Evolutionary conservation across 2,329 filamentous ascomycete genomes (phyloP), one percentile per base, ranked within the genome.

Genomic region (Aureobasidium mangrovei): DNA sequence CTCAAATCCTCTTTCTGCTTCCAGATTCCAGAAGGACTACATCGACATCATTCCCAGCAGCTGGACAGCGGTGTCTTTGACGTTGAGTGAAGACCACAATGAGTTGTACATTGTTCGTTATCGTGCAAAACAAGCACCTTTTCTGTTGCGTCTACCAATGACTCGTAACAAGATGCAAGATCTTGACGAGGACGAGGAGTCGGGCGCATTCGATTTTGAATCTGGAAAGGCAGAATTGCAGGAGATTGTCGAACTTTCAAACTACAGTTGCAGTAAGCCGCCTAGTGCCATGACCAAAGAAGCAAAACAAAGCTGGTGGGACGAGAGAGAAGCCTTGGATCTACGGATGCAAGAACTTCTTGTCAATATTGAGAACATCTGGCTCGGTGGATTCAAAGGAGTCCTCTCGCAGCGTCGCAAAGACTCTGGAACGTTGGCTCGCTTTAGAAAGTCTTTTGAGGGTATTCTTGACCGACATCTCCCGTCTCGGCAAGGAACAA

Each of bases 341-440:
- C 72, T 73, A 32, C 83, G 88, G 7, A 76, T 98, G 27, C 83
- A 82, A 58, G 84, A 87, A 48, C 78, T 98, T 7, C 76, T 98
- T 1, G 77, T 83, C 53, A 94, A 89, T 57, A 86, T 98, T 38
- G 91, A 98, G 69, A 85, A 87, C 58, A 84, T 93, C 26, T 98
- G 93, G 93, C 80, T 98, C 4, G 91, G 91, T 46, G 93, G 93
- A 0, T 98, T 98, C 77, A 85, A 84, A 55, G 91, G 91, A 12
- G 85, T 98, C n/a, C 91, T 98, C 65, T 91, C 89, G 1, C 85
- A 88, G 53, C 80, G 86, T 52, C 69, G 75, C 46, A 77, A 78
- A 36, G 77, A 85, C 24, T 72, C 80, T 1, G 77, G 83, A 28
- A 73, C 88, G 8, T 72, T 97, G 32, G 79, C 81, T 4, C 81